Evolutionary conservation across 1,284 basidiomycete species (phyloP).

Genomic region (Ustilago xerochloae): DNA sequence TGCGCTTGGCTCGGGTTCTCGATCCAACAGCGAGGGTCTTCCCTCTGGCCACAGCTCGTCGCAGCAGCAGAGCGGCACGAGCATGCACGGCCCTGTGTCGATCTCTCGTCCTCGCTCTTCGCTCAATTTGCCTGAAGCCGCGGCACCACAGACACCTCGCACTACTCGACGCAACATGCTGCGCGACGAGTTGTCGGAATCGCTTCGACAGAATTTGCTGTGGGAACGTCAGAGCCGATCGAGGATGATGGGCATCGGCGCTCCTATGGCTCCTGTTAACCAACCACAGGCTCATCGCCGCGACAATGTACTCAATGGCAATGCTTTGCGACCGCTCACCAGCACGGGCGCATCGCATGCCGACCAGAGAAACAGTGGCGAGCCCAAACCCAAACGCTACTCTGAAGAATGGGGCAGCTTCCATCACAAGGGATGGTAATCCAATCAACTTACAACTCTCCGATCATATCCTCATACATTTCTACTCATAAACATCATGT

Average conservation of each 20-base stretch:
- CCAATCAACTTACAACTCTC: background rate
- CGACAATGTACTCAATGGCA: constrained; percentile 55
- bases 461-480: background rate
- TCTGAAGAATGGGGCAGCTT: constrained; percentile 60
- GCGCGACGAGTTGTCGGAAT: constrained; percentile 84
- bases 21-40: constrained; percentile 50
- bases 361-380: constrained; percentile 13
- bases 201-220: constrained; percentile 80
- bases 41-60: constrained; percentile 22
- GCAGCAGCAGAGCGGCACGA: constrained; percentile 9
- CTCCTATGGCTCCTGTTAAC: constrained; percentile 24
- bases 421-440: constrained; percentile 64
- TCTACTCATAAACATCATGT: constrained; percentile 6
- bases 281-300: constrained; percentile 22
- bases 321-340: constrained; percentile 55
- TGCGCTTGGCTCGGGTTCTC: constrained; percentile 32
- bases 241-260: constrained; percentile 63
- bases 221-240: constrained; percentile 76
- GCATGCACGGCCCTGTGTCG: constrained; percentile 29
- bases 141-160: constrained; percentile 81
- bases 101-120: constrained; percentile 44
- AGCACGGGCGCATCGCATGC: constrained; percentile 28
- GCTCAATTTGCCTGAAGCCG: constrained; percentile 57
- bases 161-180: constrained; percentile 87
- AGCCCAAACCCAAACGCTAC: constrained; percentile 39